Conservation (phyloP, 78 protist genomes). For the Andalucia godoyi region DNA sequence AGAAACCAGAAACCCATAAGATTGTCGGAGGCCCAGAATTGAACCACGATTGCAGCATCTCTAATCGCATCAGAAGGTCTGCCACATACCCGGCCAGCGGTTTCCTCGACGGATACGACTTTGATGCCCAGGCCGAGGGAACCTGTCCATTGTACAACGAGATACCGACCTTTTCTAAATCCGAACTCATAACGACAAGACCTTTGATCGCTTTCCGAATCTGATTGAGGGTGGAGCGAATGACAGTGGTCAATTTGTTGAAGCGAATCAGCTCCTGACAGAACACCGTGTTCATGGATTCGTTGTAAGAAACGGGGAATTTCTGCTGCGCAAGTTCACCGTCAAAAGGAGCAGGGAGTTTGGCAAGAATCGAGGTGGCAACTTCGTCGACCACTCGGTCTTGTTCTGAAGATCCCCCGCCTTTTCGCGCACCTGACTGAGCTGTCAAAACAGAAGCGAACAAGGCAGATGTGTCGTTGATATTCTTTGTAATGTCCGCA, state of each 20-base stretch:
- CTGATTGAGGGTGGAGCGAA: constrained; percentile 14
- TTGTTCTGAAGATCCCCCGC: neutral
- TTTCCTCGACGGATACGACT: constrained; percentile 47
- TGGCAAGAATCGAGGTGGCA: constrained; percentile 21
- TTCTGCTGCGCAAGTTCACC: constrained; percentile 4
- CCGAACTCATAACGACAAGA: constrained; percentile 46
- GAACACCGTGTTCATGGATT: constrained; percentile 63
- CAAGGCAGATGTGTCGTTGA: constrained; percentile 13
- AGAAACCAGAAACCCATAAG: constrained; percentile 75
- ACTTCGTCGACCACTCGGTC: constrained; percentile 1
- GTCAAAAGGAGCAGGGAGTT: constrained; percentile 38
- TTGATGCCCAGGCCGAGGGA: constrained; percentile 27
- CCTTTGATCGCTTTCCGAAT: constrained; percentile 51
- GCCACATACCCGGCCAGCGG: constrained; percentile 31
- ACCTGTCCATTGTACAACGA: constrained; percentile 1
- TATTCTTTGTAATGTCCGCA: constrained; percentile 52
- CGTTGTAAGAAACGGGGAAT: constrained; percentile 43
- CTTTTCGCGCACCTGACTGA: constrained; percentile 15
- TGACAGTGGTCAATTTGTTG: neutral
- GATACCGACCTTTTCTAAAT: constrained; percentile 30
- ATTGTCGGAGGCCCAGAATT: constrained; percentile 35
- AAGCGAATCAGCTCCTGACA: constrained; percentile 59
- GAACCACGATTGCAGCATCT: constrained; percentile 42
- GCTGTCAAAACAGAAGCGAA: constrained; percentile 5
- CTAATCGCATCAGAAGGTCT: constrained; percentile 31